Conservation (phyloP, 2,329 filamentous ascomycete species). For the Penicillium corylophilum region DNA sequence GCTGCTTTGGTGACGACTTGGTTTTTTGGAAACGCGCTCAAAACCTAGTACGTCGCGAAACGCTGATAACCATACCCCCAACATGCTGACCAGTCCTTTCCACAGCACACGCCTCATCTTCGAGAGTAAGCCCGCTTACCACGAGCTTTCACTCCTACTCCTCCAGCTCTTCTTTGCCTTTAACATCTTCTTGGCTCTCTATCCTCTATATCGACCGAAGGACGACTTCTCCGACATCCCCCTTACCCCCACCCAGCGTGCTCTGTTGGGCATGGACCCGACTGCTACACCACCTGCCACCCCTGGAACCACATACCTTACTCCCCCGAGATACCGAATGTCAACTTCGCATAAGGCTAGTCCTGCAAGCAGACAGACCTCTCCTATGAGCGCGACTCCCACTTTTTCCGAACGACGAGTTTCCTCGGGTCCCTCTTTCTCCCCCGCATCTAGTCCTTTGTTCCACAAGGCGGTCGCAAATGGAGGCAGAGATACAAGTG, state of each 20-base stretch:
- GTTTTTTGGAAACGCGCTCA: conserved; percentile 42
- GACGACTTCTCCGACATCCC: conserved; percentile 87
- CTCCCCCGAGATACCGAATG: conserved; percentile 81
- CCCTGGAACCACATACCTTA: conserved; percentile 72
- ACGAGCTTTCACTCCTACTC: conserved; percentile 51
- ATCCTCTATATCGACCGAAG: conserved; percentile 68
- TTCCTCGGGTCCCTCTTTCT: conserved; percentile 52
- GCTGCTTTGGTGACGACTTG: conserved; percentile 54
- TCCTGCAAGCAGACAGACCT: conserved; percentile 37
- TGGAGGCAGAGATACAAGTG: conserved; percentile 32
- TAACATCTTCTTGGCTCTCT: conserved; percentile 70
- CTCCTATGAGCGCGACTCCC: conserved; percentile 39
- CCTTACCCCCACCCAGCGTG: conserved; percentile 83
- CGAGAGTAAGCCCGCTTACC: conserved; percentile 39
- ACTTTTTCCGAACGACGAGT: conserved; percentile 35
- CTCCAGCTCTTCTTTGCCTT: conserved; percentile 63
- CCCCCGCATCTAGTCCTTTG: conserved; percentile 57
- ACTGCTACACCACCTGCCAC: conserved; percentile 62
- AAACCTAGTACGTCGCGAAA: conserved; percentile 34
- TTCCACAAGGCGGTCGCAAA: conserved; percentile 65
- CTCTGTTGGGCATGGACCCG: conserved; percentile 76
- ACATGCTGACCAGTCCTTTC: conserved; percentile 3
- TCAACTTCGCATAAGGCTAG: conserved; percentile 58
- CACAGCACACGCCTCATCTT: conserved; percentile 32
- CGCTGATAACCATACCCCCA: neutral